Percentiles rank a stretch among this genome's conserved stretches.
Conservation (phyloP, 331 rosid genomes). For the Rhamnella rubrinervis region DNA sequence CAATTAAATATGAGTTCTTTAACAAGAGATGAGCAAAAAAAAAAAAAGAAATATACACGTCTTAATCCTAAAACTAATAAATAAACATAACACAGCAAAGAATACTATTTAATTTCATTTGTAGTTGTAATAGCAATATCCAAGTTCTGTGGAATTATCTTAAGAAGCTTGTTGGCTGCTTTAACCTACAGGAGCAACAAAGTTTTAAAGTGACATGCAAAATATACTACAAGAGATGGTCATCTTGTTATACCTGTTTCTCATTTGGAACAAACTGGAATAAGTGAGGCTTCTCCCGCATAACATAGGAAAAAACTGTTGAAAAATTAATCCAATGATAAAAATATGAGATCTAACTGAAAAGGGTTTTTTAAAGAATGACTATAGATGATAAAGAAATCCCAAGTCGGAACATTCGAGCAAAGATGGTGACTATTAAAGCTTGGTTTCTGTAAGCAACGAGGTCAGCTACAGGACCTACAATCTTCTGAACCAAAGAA, state of each 20-base stretch:
- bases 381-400: neutral
- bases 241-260: conserved; percentile 63
- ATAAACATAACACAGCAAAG: too few relatives aligned
- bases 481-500: too few relatives aligned
- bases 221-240: neutral
- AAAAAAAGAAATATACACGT: too few relatives aligned
- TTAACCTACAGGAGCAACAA: conserved; percentile 52
- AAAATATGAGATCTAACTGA: neutral
- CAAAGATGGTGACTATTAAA: too few relatives aligned
- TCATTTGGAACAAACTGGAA: conserved; percentile 97
- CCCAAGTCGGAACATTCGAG: neutral
- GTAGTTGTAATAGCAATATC: too few relatives aligned
- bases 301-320: conserved; percentile 8
- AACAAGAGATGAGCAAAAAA: too few relatives aligned
- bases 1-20: too few relatives aligned
- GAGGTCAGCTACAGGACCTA: too few relatives aligned
- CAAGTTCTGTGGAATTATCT: conserved; percentile 37
- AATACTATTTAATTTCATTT: too few relatives aligned
- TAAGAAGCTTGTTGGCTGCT: conserved; percentile 86
- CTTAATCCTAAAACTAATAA: too few relatives aligned
- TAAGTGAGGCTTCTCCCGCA: conserved; percentile 88
- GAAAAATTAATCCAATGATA: conserved; percentile 15
- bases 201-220: neutral
- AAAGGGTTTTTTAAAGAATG: neutral
- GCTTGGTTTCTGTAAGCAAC: too few relatives aligned